Base-by-base conservation (phyloP, 169 alveolate genomes). In the Theileria sp. region DNA sequence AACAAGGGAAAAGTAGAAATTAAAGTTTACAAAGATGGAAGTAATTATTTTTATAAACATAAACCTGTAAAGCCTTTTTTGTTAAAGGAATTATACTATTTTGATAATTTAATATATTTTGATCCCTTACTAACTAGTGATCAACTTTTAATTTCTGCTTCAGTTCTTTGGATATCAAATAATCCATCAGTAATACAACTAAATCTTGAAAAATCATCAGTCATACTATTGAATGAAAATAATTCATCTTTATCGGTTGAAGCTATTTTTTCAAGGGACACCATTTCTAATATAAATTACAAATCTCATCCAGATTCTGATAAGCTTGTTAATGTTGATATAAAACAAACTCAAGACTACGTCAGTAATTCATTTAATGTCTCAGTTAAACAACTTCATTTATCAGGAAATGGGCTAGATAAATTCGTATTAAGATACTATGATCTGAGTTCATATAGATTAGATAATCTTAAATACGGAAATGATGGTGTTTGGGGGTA, bases 201-300 rank as follows among this genome's bases (percentile, higher is more conserved):
- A 58, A 58, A 58, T 58, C 32, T 58, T 1, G 67, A 58, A 58
- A 58, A 58, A 5, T 58, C 67, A 21, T 13, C 67, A 58, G 26
- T 58, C 13, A 21, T 58, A 58, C 67, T 58, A 6, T 58, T 58
- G 13, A 58, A 58, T 58, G 67, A 58, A 58, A 58, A 58, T n/a
- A 58, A 58, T 58, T 58, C 67, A 58, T 58, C 32, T 0, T 13
- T 58, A 58, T 13, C 28, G 3, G 67, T 25, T 10, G 67, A 58
- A 8, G 67, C 67, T 6, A 25, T 58, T 6, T 58, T 58, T 15
- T 58, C 67, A 5, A 28, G 34, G 21, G 13, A 58, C 3, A 58
- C 10, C 13, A 58, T 58, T 25, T 21, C 36, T 6, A 58, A 58
- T 17, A 58, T 58, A 58, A 58, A 19, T 58, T 17, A 58, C n/a